Evolutionary conservation across 2,329 filamentous ascomycete species (phyloP).

Genomic region (Hymenoscyphus infarciens): DNA sequence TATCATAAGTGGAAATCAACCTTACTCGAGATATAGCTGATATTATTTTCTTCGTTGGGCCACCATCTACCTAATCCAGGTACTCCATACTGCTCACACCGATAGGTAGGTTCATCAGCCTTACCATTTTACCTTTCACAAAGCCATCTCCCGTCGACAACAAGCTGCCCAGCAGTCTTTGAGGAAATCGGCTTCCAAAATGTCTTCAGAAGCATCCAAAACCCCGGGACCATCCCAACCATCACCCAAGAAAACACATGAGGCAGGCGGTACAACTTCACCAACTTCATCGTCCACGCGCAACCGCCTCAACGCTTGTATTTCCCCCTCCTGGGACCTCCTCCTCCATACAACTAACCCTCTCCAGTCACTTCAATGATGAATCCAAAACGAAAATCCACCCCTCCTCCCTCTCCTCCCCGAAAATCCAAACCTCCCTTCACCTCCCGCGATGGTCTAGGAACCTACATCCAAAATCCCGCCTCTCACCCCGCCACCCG

Average conservation of each 20-base stretch:
- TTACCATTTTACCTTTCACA: too few relatives aligned
- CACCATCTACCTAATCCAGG: too few relatives aligned
- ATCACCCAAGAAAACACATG: conserved; percentile 42
- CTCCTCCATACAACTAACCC: neutral
- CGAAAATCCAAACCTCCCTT: conserved; percentile 26
- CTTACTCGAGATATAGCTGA: too few relatives aligned
- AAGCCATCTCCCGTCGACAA: too few relatives aligned
- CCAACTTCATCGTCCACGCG: conserved; percentile 27
- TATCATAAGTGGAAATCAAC: too few relatives aligned
- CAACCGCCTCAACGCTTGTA: conserved; percentile 44
- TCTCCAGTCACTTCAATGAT: conserved; percentile 52
- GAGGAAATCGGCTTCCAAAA: neutral
- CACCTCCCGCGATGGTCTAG: conserved; percentile 57
- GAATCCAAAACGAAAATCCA: conserved; percentile 25
- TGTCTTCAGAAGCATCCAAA: conserved; percentile 2
- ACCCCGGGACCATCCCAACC: conserved; percentile 36
- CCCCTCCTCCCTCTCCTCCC: conserved; percentile 14
- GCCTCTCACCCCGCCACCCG: conserved; percentile 53
- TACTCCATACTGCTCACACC: too few relatives aligned
- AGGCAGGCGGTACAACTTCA: conserved; percentile 31
- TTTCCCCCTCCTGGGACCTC: neutral
- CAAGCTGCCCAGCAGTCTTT: too few relatives aligned
- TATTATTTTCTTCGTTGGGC: too few relatives aligned
- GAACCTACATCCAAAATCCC: conserved; percentile 63
- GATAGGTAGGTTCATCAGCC: too few relatives aligned